Evolutionary conservation across 2,329 filamentous ascomycete species (phyloP), one percentile per base, ranked within the genome.

Genomic region (Magnaporthiopsis poae): DNA sequence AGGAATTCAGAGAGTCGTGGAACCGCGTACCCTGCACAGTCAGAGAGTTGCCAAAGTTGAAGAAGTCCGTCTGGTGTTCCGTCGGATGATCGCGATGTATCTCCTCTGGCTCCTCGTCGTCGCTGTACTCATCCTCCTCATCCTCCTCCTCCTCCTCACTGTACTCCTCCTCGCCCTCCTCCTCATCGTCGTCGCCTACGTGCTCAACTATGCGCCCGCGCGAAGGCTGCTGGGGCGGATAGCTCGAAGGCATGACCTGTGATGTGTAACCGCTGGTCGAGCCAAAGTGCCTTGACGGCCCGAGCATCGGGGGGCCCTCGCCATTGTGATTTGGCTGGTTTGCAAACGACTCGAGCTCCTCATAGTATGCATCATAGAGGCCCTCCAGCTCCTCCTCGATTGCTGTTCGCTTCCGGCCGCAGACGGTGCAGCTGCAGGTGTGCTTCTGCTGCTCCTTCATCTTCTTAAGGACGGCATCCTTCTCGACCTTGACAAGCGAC

Each of bases 401-500:
- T 59, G 95, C 95, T 15, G 90, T 96, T 66, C 95, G 88, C 80
- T 99, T 99, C 71, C 95, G 87, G 65, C 95, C 95, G 77, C 95
- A 99, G 60, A 99, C 94, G 5, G 92, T 96, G 78, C 95, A 99
- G 76, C 93, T 97, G 81, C 95, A 99, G 2, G 94, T 98, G 77
- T 98, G 93, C 78, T 98, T 98, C 77, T 99, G 95, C 78, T 99
- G 95, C 78, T 99, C 95, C 82, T 99, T 99, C 95, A 99, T 99
- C 82, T 99, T 99, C 75, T 91, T 92, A 67, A 99, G 80, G 0
- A 99, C 95, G 9, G 95, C 94, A 78, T 99, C 94, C 80, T 99
- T 99, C 79, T 99, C 95, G 36, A 99, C 94, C 78, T 97, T 97
- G 74, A 99, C 92, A 62, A 99, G 82, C 21, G 91, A 95, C 76